Evolutionary conservation across 192 early-diverging fungal genomes (phyloP), one percentile per base, ranked within the genome.

Genomic region (Mortierella claussenii): DNA sequence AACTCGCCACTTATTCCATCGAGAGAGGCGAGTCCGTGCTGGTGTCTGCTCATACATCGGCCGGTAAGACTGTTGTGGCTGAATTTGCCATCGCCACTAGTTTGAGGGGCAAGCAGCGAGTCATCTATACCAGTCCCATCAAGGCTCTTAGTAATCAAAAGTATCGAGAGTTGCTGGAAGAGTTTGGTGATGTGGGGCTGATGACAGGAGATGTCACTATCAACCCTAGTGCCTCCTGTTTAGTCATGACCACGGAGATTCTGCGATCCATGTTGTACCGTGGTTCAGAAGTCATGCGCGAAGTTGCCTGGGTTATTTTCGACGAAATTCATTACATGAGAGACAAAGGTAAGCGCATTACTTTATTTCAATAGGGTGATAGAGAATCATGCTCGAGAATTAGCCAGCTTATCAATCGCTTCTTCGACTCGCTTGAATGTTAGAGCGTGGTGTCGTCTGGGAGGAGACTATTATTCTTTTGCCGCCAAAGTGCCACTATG

Each of bases 241-340:
- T 98, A 45, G 96, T 99, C 24, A 99, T 99, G 97, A 99, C 97
- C 0, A 99, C 97, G 1, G 97, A 99, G 83, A 99, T 99, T 92
- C 80, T 99, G 51, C 86, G 97, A 28, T 91, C 89, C 43, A 99
- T 99, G 97, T 85, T 99, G 24, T 99, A 99, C 81, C 89, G 96
- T 45, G 97, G 97, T 17, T 94, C 91, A 21, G 96, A 98, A 68
- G 86, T 99, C 47, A 92, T 98, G 88, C 88, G 96, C 48, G 97
- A 99, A 81, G 94, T 99, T 2, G 90, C 95, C 2, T 99, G 96
- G 96, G 95, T 99, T 31, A 87, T 99, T 31, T 99, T 96, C 81
- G 97, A 99, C 70, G 97, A 99, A 86, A 94, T 99, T 55, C 97
- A 98, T 80, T 99, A 99, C 76, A 97, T 99, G 97, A 81, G 95